These are phyloP conservation scores for Aspergillus novofumigatus DNA, from an alignment of 2,329 filamentous ascomycete genomes.

Conservation along the genomic window DNA sequence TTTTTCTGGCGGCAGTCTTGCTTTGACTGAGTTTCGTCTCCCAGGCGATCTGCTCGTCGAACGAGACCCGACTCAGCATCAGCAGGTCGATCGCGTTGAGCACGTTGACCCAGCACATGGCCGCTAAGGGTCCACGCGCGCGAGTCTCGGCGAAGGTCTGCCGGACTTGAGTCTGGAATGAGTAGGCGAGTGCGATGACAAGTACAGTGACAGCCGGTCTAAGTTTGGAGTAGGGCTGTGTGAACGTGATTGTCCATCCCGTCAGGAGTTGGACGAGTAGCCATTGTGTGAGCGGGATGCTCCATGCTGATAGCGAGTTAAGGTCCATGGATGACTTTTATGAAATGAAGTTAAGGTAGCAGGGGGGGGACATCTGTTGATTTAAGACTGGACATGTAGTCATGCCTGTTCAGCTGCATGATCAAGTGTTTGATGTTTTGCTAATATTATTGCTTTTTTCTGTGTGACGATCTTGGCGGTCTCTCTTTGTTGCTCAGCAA, in stretches of 20 bases:
- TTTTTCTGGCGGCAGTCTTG: not conserved
- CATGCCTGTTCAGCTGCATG: not conserved
- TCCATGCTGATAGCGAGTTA: conserved; percentile 2
- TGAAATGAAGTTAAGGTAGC: no score
- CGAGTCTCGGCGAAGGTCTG: conserved; percentile 3
- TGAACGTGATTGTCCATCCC: conserved; percentile 9
- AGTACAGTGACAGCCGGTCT: conserved; percentile 3
- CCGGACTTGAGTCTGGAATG: conserved; percentile 5
- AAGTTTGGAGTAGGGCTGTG: conserved; percentile 3
- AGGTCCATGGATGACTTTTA: not conserved
- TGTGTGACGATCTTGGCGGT: not conserved
- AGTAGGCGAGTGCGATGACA: conserved; percentile 8
- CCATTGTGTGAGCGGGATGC: conserved; percentile 9
- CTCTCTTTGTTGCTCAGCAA: not conserved
- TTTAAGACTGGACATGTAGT: not conserved
- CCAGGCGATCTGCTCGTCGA: conserved; percentile 11
- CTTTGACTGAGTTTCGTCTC: not conserved
- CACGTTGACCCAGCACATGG: conserved; percentile 21
- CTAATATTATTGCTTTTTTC: no score
- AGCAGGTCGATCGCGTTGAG: conserved; percentile 19
- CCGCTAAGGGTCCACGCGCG: conserved; percentile 11
- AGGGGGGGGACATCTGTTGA: not conserved
- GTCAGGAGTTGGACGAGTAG: conserved; percentile 12
- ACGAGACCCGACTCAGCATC: conserved; percentile 13
- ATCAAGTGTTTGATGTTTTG: not conserved